Conservation (phyloP, 495 filamentous ascomycete species). For the Hypoxylon perforatum region DNA sequence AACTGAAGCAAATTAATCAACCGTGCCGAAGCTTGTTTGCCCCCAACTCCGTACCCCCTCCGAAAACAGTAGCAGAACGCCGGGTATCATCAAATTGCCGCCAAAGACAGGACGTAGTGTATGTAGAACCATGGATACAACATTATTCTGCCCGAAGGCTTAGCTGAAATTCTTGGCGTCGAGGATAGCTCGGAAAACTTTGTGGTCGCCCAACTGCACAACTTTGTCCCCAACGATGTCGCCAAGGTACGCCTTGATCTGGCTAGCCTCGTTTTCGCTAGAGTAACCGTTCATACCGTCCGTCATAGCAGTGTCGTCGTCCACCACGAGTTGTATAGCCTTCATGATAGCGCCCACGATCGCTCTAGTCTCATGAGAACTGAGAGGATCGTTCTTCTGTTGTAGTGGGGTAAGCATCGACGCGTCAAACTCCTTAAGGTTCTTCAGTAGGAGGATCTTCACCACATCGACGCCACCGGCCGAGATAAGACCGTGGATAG, state of each 20-base stretch:
- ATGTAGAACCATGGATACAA: too few relatives aligned
- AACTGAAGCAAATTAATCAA: too few relatives aligned
- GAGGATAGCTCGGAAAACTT: conserved; percentile 61
- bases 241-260: conserved; percentile 66
- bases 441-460: conserved; percentile 82
- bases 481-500: conserved; percentile 77
- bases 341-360: conserved; percentile 70
- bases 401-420: conserved; percentile 69
- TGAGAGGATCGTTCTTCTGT: conserved; percentile 66
- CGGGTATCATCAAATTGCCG: too few relatives aligned
- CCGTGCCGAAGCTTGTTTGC: too few relatives aligned
- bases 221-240: conserved; percentile 70
- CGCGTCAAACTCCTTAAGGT: conserved; percentile 77
- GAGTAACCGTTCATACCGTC: conserved; percentile 48
- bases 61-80: too few relatives aligned
- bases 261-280: conserved; percentile 57
- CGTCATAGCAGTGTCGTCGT: conserved; percentile 14
- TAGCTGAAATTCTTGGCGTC: conserved; percentile 51
- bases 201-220: conserved; percentile 60
- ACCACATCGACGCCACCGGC: conserved; percentile 83
- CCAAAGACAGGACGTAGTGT: too few relatives aligned
- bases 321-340: conserved; percentile 61
- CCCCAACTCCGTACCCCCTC: too few relatives aligned
- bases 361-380: conserved; percentile 68
- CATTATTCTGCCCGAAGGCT: too few relatives aligned